Conservation (phyloP, 1,139 yeast species). For the Blastobotrys capitulatus region DNA sequence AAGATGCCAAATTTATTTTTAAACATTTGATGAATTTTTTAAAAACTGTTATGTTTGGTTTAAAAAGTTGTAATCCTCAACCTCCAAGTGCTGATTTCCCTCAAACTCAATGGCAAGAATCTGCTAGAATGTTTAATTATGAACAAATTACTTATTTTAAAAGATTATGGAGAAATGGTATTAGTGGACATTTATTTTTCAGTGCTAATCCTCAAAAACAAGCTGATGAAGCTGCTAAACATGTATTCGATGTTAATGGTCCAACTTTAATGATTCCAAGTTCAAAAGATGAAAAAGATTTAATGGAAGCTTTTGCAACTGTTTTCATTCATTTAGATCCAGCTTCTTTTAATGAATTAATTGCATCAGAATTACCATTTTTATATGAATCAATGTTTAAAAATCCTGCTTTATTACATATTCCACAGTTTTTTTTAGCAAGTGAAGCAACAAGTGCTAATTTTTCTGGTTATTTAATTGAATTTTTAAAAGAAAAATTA, state of each 20-base stretch:
- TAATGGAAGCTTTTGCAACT: conserved; percentile 93
- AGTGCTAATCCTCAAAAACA: conserved; percentile 43
- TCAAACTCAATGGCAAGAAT: conserved; percentile 77
- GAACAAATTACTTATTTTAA: conserved; percentile 81
- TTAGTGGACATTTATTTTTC: conserved; percentile 74
- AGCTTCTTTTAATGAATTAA: conserved; percentile 90
- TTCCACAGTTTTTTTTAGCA: conserved; percentile 91
- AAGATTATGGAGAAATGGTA: conserved; percentile 76
- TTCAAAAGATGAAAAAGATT: conserved; percentile 88
- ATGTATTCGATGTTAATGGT: conserved; percentile 61
- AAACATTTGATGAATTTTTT: conserved; percentile 85
- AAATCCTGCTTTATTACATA: conserved; percentile 81
- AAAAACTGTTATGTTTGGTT: conserved; percentile 84
- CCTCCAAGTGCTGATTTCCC: conserved; percentile 58
- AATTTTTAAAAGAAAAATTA: conserved; percentile 68
- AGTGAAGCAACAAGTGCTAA: conserved; percentile 91
- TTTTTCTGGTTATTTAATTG: conserved; percentile 79
- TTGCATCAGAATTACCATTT: conserved; percentile 72
- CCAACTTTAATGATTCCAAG: conserved; percentile 81
- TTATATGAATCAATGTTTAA: conserved; percentile 74
- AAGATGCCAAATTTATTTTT: conserved; percentile 84
- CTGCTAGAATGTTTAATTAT: conserved; percentile 73
- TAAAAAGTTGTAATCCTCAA: conserved; percentile 87
- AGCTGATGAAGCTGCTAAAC: conserved; percentile 19
- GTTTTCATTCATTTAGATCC: conserved; percentile 93